phyloP scores from a whole-genome alignment of 371 early-diverging fungal genomes.

The Lichtheimia corymbifera region DNA sequence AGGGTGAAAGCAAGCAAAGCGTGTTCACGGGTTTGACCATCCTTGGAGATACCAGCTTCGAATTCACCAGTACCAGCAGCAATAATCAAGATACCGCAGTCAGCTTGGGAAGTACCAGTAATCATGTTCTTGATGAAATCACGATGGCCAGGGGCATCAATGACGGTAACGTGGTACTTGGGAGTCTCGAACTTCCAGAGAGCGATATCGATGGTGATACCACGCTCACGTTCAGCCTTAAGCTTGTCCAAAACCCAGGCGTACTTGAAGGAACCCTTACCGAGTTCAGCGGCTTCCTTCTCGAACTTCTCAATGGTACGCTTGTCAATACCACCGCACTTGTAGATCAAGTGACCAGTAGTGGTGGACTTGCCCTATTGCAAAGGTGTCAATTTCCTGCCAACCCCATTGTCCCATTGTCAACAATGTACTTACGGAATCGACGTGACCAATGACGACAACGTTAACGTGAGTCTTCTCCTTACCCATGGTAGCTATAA shows the following conservation, averaged over 20 bases:
- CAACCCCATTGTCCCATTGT: too few species aligned
- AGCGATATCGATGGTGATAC: slow-evolving; percentile 87
- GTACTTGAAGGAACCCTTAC: slow-evolving; percentile 98
- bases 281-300: slow-evolving; percentile 97
- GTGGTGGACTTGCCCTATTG: slow-evolving; percentile 42
- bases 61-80: slow-evolving; percentile 94
- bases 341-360: slow-evolving; percentile 96
- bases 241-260: slow-evolving; percentile 97
- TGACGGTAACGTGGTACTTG: slow-evolving; percentile 93
- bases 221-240: slow-evolving; percentile 97
- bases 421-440: slow-evolving; percentile 92
- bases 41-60: slow-evolving; percentile 97
- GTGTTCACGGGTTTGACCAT: slow-evolving; percentile 98
- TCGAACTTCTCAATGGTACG: slow-evolving; percentile 99
- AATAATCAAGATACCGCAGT: slow-evolving; percentile 86
- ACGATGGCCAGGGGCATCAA: slow-evolving; percentile 99
- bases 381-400: too few species aligned
- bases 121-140: slow-evolving; percentile 99
- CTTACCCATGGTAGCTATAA: slow-evolving; percentile 74
- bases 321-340: slow-evolving; percentile 98
- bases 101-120: slow-evolving; percentile 91
- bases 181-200: slow-evolving; percentile 97
- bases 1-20: slow-evolving; percentile 95
- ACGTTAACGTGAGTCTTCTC: slow-evolving; percentile 95
- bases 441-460: slow-evolving; percentile 99